Evolutionary conservation across 495 filamentous ascomycete genomes (phyloP), one percentile per base, ranked within the genome.

Genomic region (Xeromyces bisporus): DNA sequence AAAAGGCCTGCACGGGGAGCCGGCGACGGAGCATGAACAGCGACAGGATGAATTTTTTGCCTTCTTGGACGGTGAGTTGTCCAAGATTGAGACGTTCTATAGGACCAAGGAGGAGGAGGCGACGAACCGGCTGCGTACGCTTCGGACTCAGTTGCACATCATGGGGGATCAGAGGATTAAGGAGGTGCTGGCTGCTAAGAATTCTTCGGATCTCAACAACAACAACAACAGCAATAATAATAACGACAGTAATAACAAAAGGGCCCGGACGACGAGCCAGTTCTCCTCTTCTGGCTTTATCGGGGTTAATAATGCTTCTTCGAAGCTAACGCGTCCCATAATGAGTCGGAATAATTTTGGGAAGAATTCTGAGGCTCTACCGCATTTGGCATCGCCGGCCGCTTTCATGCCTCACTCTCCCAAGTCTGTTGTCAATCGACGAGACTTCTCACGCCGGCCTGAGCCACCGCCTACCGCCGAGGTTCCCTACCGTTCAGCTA

Each of bases 11-110:
- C 56, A 56, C 33, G 44, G 50, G 0, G 67, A 64, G 29, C 41
- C 63, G 23, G 28, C 33, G 2, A 12, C 57, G 48, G 68, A 80
- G 42, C 32, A 74, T 37, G 55, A 71, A 38, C 46, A 64, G 15
- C 66, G 71, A 10, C 71, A 84, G 43, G 67, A 67, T 26, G 80
- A 89, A 29, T 93, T 92, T 44, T 81, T 82, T 41, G 50, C 46
- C 0, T 93, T 81, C 42, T 53, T 93, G 26, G 80, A 92, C 43
- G 53, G 47, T 13, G 77, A 93, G 47, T 53, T 93, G n/a, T 53
- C 69, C 23, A 93, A 93, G 51, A 78, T 93, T 23, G 83, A 93
- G 42, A 49, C 62, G 0, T 93, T 93, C 48, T 92, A 93, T 57
- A 71, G 67, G 39, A 53, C 60, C 45, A 92, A 87, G 43, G 85